Percentiles rank a stretch among this genome's conserved stretches.
phyloP scores from a whole-genome alignment of 2,329 filamentous ascomycete genomes.

The Monilinia aucupariae region DNA sequence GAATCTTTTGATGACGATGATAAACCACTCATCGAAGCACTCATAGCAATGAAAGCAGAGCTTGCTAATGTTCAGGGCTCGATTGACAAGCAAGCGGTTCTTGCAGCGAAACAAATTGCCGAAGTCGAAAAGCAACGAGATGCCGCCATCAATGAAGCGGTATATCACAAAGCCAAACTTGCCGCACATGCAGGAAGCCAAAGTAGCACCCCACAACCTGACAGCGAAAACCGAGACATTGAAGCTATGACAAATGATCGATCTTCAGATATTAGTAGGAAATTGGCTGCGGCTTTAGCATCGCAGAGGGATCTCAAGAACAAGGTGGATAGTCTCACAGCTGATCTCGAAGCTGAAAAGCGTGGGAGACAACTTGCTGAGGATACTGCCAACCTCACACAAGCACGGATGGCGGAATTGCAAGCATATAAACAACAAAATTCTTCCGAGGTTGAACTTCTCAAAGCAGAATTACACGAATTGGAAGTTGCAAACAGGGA shows the following conservation, averaged over 20 bases:
- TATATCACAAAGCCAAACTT: slow-evolving; percentile 89
- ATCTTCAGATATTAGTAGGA: slow-evolving; percentile 68
- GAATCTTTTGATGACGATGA: slow-evolving; percentile 90
- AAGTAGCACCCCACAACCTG: slow-evolving; percentile 53
- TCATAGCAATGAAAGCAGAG: slow-evolving; percentile 86
- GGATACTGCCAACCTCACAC: slow-evolving; percentile 75
- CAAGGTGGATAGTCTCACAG: slow-evolving; percentile 62
- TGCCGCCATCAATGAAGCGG: slow-evolving; percentile 86
- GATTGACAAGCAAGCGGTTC: slow-evolving; percentile 79
- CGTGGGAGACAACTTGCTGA: slow-evolving; percentile 79
- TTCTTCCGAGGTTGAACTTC: slow-evolving; percentile 74
- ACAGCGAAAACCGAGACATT: slow-evolving; percentile 52
- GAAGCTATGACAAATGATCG: slow-evolving; percentile 57
- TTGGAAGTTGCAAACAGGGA: slow-evolving; percentile 73
- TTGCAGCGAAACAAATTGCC: slow-evolving; percentile 83
- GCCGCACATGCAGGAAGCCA: slow-evolving; percentile 73
- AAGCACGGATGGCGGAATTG: slow-evolving; percentile 76
- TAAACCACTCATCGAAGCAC: slow-evolving; percentile 82
- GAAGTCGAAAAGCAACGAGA: slow-evolving; percentile 94
- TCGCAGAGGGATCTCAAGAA: slow-evolving; percentile 74
- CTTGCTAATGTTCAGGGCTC: slow-evolving; percentile 83
- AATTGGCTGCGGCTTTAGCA: slow-evolving; percentile 75
- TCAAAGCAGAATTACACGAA: slow-evolving; percentile 80
- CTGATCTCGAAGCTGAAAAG: slow-evolving; percentile 75
- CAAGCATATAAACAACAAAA: slow-evolving; percentile 80